Conservation (phyloP, 805 yeast species). For the Wickerhamiella vanderwaltii region DNA sequence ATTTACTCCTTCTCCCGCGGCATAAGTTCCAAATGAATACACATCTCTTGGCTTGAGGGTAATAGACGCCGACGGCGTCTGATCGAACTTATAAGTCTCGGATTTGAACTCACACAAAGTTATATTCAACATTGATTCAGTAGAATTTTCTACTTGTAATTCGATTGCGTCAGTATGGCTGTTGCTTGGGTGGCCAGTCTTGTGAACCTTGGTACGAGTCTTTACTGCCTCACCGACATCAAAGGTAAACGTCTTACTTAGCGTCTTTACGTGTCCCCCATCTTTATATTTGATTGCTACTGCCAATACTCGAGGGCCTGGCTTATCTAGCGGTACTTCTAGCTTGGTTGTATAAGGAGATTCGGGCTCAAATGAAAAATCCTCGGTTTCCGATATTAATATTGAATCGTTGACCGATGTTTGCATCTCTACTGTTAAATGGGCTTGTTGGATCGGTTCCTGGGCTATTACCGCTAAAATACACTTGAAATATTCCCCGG, state of each 20-base stretch:
- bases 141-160: slow-evolving; percentile 28
- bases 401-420: background rate
- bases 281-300: slow-evolving; percentile 19
- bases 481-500: slow-evolving; percentile 26
- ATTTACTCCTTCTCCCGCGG: slow-evolving; percentile 14
- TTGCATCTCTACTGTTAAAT: slow-evolving; percentile 1
- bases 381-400: background rate
- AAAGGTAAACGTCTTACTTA: slow-evolving; percentile 24
- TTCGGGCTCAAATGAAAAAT: background rate
- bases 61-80: slow-evolving; percentile 6
- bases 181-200: slow-evolving; percentile 5
- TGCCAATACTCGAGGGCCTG: slow-evolving; percentile 23
- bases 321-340: slow-evolving; percentile 20
- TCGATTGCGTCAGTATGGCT: slow-evolving; percentile 20
- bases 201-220: slow-evolving; percentile 22
- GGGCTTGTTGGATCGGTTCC: slow-evolving; percentile 1
- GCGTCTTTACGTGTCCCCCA: slow-evolving; percentile 14
- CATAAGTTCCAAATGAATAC: slow-evolving; percentile 22
- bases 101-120: slow-evolving; percentile 23
- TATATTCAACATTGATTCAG: slow-evolving; percentile 22
- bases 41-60: slow-evolving; percentile 24
- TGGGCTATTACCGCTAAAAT: slow-evolving; percentile 15
- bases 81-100: slow-evolving; percentile 20
- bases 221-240: slow-evolving; percentile 25
- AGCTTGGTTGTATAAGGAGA: slow-evolving; percentile 8